A percentile compares a stretch with the other conserved stretches of the same genome.
Evolutionary conservation across 208 protist genomes (phyloP).

Genomic region (Vickermania spadyakhi): DNA sequence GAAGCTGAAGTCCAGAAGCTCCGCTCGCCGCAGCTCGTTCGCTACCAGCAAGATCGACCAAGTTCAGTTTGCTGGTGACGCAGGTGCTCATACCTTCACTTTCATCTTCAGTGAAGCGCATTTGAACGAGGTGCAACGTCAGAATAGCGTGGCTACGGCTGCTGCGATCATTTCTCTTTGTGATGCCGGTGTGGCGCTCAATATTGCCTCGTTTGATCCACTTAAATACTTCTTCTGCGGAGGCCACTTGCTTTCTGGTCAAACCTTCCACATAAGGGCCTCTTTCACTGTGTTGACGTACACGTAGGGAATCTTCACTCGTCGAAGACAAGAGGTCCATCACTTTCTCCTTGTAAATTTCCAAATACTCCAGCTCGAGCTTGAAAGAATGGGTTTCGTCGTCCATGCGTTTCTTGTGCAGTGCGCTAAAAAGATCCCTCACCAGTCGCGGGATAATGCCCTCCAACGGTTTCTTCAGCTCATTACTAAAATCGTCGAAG

Average conservation of each 20-base stretch:
- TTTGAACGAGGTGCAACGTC: constrained; percentile 52
- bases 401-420: constrained; percentile 39
- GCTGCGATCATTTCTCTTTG: constrained; percentile 84
- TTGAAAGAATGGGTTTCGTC: constrained; percentile 62
- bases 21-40: constrained; percentile 72
- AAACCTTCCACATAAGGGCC: constrained; percentile 80
- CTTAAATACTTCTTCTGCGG: constrained; percentile 57
- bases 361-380: constrained; percentile 72
- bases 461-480: constrained; percentile 50
- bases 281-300: constrained; percentile 49
- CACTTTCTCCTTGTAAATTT: constrained; percentile 91
- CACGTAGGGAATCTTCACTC: constrained; percentile 40
- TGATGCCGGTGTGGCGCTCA: constrained; percentile 74
- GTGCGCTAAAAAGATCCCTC: constrained; percentile 46
- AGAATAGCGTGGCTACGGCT: constrained; percentile 87
- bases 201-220: constrained; percentile 63
- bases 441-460: constrained; percentile 76
- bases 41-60: constrained; percentile 92
- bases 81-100: constrained; percentile 21
- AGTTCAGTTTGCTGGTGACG: constrained; percentile 67
- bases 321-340: constrained; percentile 57
- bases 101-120: constrained; percentile 39
- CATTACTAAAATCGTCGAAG: constrained; percentile 34
- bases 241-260: constrained; percentile 26
- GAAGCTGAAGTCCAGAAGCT: constrained; percentile 43